phyloP scores from a whole-genome alignment of 306 rosid genomes.

The Sesbania bispinosa region DNA sequence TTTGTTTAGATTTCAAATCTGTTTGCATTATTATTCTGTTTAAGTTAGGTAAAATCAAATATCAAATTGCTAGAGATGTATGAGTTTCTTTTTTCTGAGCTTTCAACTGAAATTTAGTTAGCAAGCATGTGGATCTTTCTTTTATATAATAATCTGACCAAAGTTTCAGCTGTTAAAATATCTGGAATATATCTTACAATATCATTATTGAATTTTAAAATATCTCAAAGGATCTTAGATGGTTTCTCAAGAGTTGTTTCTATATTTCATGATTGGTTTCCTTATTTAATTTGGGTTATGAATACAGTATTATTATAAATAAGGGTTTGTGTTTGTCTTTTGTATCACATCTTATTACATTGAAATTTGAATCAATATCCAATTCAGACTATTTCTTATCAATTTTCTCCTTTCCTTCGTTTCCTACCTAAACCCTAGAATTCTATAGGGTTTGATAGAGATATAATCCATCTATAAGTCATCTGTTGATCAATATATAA shows the following conservation, averaged over 20 bases:
- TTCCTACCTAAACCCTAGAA: neutral
- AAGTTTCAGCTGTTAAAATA: neutral
- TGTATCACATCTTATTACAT: neutral
- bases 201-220: neutral
- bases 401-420: neutral
- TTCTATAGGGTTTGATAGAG: neutral
- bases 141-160: slow-evolving; percentile 8
- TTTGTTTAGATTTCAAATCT: slow-evolving; percentile 26
- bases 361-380: neutral
- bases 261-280: neutral
- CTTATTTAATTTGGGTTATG: neutral
- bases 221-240: neutral
- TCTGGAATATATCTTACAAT: neutral
- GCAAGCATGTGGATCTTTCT: slow-evolving; percentile 14
- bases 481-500: slow-evolving; percentile 1
- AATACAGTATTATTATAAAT: neutral
- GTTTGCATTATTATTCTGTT: slow-evolving; percentile 5
- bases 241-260: neutral
- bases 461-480: slow-evolving; percentile 8
- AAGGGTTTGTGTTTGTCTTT: neutral
- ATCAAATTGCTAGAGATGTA: slow-evolving; percentile 17
- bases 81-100: neutral
- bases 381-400: neutral
- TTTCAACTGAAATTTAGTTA: slow-evolving; percentile 12
- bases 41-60: neutral